These are phyloP conservation scores for Pseudohalonectria lignicola DNA, from an alignment of 2,329 filamentous ascomycete genomes.

Conservation along the genomic window DNA sequence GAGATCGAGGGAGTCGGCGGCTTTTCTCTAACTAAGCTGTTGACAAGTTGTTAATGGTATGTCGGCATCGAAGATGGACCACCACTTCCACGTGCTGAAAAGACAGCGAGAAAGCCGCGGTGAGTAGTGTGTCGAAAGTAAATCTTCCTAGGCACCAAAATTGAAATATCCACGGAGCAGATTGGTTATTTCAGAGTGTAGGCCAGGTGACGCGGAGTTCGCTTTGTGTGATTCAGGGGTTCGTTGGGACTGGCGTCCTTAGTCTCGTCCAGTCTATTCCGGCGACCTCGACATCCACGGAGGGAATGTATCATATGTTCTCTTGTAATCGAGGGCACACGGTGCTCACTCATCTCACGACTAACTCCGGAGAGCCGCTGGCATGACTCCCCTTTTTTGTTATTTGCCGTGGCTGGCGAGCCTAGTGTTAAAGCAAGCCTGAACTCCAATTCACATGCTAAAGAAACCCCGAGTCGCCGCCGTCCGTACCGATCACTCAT, in stretches of 20 bases:
- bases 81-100: conserved; percentile 42
- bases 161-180: conserved; percentile 63
- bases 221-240: too few species aligned
- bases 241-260: too few species aligned
- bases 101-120: conserved; percentile 43
- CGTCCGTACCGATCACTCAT: conserved; percentile 58
- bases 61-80: conserved; percentile 62
- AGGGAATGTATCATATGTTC: too few species aligned
- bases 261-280: too few species aligned
- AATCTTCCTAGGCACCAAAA: conserved; percentile 75
- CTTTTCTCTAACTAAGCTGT: too few species aligned
- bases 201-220: conserved; percentile 40
- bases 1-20: too few species aligned
- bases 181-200: conserved; percentile 73
- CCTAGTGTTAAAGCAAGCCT: conserved; percentile 35
- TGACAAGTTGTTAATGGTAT: too few species aligned
- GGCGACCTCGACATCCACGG: too few species aligned
- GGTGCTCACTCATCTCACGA: too few species aligned
- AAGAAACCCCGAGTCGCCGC: conserved; percentile 16
- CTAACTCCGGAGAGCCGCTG: too few species aligned
- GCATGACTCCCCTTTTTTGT: too few species aligned
- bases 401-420: conserved; percentile 5
- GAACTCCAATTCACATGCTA: conserved; percentile 40
- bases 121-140: conserved; percentile 53
- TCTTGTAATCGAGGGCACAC: too few species aligned